These are phyloP conservation scores for Eucalyptus tenuipes DNA, from an alignment of 345 rosid genomes.

Conservation along the genomic window DNA sequence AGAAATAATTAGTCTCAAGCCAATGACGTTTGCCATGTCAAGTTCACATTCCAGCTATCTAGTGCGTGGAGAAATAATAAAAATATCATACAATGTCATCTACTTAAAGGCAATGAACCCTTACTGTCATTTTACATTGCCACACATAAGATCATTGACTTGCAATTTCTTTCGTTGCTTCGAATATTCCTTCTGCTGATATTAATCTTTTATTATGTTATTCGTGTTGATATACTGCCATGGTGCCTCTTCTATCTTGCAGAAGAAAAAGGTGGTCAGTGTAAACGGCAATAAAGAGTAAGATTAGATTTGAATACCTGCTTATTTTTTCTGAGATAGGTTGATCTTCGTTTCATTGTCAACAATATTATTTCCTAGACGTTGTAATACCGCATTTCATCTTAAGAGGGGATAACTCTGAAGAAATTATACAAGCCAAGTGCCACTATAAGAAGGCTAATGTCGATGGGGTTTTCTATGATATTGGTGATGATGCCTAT, in stretches of 20 bases:
- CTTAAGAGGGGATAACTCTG: slow-evolving; percentile 9
- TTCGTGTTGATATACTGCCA: not conserved
- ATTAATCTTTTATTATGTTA: not conserved
- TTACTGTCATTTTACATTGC: not conserved
- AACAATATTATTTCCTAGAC: not conserved
- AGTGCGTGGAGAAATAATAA: not conserved
- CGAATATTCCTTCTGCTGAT: not conserved
- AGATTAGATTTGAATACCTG: slow-evolving; percentile 1
- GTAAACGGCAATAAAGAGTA: slow-evolving; percentile 12
- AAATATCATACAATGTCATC: not conserved
- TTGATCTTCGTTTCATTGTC: not conserved
- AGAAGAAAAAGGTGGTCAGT: slow-evolving; percentile 1
- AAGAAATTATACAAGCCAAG: slow-evolving; percentile 22
- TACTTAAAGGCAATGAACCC: not conserved
- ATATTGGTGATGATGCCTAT: slow-evolving; percentile 49
- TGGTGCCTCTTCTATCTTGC: not conserved
- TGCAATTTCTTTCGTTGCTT: not conserved
- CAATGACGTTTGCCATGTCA: not conserved
- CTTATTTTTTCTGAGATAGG: not conserved
- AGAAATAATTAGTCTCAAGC: not conserved
- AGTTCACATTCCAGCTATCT: not conserved
- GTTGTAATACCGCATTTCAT: not conserved
- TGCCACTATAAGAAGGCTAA: slow-evolving; percentile 29
- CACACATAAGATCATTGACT: not conserved
- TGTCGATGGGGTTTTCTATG: slow-evolving; percentile 31